Conservation (phyloP, 106 monocot genomes). For the Allium fistulosum region DNA sequence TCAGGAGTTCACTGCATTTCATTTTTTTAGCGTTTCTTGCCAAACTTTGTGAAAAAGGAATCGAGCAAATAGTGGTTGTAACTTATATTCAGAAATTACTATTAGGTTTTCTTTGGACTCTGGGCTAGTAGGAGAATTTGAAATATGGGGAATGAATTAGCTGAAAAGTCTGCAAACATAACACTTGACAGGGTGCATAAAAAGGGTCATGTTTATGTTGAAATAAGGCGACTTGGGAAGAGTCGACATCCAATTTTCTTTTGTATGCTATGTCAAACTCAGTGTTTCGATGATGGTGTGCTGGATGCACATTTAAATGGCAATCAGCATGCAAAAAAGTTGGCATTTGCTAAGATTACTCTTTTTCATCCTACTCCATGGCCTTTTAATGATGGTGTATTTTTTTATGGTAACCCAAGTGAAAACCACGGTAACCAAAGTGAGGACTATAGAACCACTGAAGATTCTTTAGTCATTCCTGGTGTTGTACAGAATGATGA, state of each 20-base stretch:
- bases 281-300: slow-evolving; percentile 59
- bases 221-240: slow-evolving; percentile 54
- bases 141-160: no score
- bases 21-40: no score
- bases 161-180: slow-evolving; percentile 46
- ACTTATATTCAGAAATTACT: no score
- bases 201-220: slow-evolving; percentile 73
- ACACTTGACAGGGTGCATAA: slow-evolving; percentile 47
- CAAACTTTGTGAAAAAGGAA: no score
- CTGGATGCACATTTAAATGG: slow-evolving; percentile 73
- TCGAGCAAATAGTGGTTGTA: no score
- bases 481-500: slow-evolving; percentile 40
- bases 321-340: slow-evolving; percentile 45
- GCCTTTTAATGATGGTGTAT: slow-evolving; percentile 88
- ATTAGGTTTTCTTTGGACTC: no score
- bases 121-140: no score
- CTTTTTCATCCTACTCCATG: slow-evolving; percentile 63
- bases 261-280: slow-evolving; percentile 74
- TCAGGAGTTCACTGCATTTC: no score
- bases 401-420: slow-evolving; percentile 39
- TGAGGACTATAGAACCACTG: not conserved
- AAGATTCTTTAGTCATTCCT: slow-evolving; percentile 18
- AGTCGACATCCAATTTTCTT: slow-evolving; percentile 69
- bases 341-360: slow-evolving; percentile 55
- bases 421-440: slow-evolving; percentile 9